Evolutionary conservation across 768 basidiomycete species (phyloP).

Genomic region (Suillus luteus): DNA sequence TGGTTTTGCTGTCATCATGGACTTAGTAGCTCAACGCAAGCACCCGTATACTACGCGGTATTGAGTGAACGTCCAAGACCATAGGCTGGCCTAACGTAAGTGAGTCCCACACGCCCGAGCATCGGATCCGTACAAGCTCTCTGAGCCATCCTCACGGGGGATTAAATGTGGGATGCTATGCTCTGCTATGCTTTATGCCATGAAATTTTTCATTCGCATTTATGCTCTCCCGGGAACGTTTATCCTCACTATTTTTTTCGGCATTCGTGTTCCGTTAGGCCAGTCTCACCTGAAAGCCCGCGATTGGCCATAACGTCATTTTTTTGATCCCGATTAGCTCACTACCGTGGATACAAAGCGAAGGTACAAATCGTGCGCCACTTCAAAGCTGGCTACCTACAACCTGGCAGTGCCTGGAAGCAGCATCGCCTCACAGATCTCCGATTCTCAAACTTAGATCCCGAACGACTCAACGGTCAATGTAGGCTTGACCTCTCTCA

Average conservation of each 20-base stretch:
- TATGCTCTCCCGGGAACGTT: conserved; percentile 11
- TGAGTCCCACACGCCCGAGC: neutral
- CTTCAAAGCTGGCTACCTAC: conserved; percentile 6
- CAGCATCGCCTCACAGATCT: conserved; percentile 15
- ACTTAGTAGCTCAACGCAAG: neutral
- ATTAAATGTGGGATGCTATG: conserved; percentile 4
- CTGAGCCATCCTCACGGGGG: neutral
- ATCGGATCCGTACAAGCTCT: neutral
- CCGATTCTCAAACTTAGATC: conserved; percentile 8
- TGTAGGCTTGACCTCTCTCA: conserved; percentile 6
- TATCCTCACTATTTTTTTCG: conserved; percentile 8
- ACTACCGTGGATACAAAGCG: conserved; percentile 12
- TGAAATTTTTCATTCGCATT: neutral
- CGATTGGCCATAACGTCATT: conserved; percentile 10
- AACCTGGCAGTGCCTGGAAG: conserved; percentile 14
- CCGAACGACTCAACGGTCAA: conserved; percentile 9
- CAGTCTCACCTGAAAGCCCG: conserved; percentile 1
- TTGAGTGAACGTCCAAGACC: neutral
- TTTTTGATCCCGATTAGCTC: conserved; percentile 17
- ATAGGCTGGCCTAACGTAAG: neutral
- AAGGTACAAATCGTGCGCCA: conserved; percentile 12
- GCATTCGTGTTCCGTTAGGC: neutral
- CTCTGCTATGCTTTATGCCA: conserved; percentile 5
- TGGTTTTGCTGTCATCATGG: neutral
- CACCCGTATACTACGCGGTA: neutral